A percentile compares a stretch with the other conserved stretches of the same genome.
Conservation (phyloP, 495 filamentous ascomycete species). For the Penicillium malachiteum region DNA sequence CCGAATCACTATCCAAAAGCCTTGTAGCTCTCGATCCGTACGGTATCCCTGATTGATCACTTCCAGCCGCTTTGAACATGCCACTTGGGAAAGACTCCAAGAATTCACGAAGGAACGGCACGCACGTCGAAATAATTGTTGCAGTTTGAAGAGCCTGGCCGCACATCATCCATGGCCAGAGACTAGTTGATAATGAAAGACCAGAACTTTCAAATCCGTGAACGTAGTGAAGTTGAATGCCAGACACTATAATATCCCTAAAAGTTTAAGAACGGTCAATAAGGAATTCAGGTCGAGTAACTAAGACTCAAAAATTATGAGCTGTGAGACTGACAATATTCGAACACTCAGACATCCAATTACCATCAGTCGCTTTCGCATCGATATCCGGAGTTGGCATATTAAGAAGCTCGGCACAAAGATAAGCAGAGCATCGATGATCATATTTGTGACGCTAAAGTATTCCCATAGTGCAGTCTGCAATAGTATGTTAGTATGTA, state of each 20-base stretch:
- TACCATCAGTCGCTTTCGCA: not conserved
- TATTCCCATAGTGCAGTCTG: not conserved
- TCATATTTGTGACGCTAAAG: not conserved
- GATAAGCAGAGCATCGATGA: not conserved
- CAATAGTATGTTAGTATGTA: not conserved
- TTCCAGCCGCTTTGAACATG: not conserved
- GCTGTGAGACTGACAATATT: not conserved
- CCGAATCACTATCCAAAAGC: not conserved
- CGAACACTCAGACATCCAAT: not conserved
- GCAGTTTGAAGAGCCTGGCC: not conserved
- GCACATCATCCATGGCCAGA: not conserved
- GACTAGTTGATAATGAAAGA: not conserved
- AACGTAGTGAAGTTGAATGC: not conserved
- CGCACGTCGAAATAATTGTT: not conserved
- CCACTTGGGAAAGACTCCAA: not conserved
- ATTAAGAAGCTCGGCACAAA: not conserved
- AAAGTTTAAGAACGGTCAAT: not conserved
- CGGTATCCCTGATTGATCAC: not conserved
- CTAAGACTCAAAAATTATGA: too few species aligned
- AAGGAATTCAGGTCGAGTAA: too few species aligned
- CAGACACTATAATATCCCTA: not conserved
- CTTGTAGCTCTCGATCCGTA: not conserved
- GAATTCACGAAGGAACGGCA: not conserved
- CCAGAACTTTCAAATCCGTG: not conserved
- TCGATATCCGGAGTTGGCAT: not conserved